Evolutionary conservation across 1,139 yeast genomes (phyloP), one percentile per base, ranked within the genome.

Genomic region (Magnusiomyces ingens): DNA sequence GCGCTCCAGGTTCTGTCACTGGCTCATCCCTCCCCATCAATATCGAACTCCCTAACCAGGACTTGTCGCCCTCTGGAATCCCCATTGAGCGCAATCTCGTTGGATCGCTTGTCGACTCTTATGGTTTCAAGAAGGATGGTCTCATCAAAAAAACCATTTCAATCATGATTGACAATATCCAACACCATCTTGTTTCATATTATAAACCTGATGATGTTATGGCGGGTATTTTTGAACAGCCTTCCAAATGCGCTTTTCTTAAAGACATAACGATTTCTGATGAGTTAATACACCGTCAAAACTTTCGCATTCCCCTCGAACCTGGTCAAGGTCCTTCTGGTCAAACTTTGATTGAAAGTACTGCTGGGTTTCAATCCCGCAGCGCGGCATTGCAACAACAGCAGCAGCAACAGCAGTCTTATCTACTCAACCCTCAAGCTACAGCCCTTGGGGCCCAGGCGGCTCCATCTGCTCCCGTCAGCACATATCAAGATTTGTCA

Each of bases 91-190:
- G 79, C 52, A 65, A 73, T 1, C 64, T 78, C 10, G 79, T 77
- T 29, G 85, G 85, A 2, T 80, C 85, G 0, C 67, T 81, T 45
- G 78, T 78, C 6, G 78, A 80, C 40, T 76, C 84, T 3, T 82
- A 81, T 62, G 84, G 85, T 5, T 84, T 84, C 64, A 84, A 84
- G 64, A 85, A 83, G 54, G 80, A 80, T 54, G 96, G 96, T 0
- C 75, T 90, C 49, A 81, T 89, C 56, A 90, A 90, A 67, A 89
- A 89, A 67, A 87, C 97, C 0, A 74, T 90, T 59, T 81, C 91
- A 3, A 73, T 89, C 17, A 78, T 79, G 3, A 63, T 71, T 54
- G 61, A 67, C 51, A 71, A 72, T 41, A 61, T 64, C 48, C 66
- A 61, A 11, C 78, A 85, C 54, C 96, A 91, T 65, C 70, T 90